Percentiles rank a stretch among this genome's conserved stretches.
These are phyloP conservation scores for Carex pumila DNA, from an alignment of 176 grass and related monocot genomes.

Conservation along the genomic window DNA sequence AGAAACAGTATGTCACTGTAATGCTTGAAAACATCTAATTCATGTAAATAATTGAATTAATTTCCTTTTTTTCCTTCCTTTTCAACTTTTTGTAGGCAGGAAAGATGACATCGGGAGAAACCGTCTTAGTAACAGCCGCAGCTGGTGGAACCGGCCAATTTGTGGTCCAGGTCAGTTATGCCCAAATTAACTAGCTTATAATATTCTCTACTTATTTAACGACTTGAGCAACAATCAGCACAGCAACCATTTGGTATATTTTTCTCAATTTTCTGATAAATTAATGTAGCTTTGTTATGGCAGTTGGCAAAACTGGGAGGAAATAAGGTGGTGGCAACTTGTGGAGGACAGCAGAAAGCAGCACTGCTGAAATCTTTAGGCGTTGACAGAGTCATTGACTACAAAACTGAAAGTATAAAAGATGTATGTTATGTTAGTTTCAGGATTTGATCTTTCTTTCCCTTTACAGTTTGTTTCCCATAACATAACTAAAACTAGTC, in stretches of 20 bases:
- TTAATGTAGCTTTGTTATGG: slow-evolving; percentile 18
- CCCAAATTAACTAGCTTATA: slow-evolving; percentile 9
- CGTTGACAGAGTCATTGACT: slow-evolving; percentile 91
- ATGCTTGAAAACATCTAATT: neutral
- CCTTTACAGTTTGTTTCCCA: neutral
- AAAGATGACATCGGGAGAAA: slow-evolving; percentile 75
- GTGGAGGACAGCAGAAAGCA: slow-evolving; percentile 88
- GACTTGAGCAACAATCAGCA: neutral
- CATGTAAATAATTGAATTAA: neutral
- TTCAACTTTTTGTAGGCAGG: slow-evolving; percentile 47
- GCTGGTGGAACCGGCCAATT: slow-evolving; percentile 99
- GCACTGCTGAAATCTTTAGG: slow-evolving; percentile 77
- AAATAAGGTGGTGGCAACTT: slow-evolving; percentile 99
- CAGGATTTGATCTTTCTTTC: slow-evolving; percentile 2
- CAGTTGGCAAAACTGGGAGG: slow-evolving; percentile 91
- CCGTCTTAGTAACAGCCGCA: slow-evolving; percentile 87
- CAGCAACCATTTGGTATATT: neutral
- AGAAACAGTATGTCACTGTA: neutral
- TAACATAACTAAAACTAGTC: neutral
- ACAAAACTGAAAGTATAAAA: slow-evolving; percentile 76
- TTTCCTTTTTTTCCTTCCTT: slow-evolving; percentile 6
- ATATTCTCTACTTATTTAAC: slow-evolving; percentile 15
- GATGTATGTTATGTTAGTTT: slow-evolving; percentile 51
- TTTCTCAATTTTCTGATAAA: neutral
- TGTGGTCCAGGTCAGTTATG: slow-evolving; percentile 72